Conservation (phyloP, 2,329 filamentous ascomycete genomes). For the Monilinia aucupariae region DNA sequence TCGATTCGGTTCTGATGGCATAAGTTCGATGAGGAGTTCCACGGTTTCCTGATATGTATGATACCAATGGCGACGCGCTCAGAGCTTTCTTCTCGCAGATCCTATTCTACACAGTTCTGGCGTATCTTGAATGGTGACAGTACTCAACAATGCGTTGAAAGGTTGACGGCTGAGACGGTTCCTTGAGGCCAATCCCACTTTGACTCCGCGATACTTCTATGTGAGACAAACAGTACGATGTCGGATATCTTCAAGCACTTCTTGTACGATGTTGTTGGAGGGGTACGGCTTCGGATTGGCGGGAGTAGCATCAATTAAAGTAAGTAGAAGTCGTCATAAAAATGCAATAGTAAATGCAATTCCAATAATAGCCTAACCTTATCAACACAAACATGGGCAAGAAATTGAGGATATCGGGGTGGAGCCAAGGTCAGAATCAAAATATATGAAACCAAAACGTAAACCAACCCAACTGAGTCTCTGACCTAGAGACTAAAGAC, state of each 20-base stretch:
- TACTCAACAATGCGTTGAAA: background rate
- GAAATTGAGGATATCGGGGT: background rate
- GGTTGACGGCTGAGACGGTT: background rate
- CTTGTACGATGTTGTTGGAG: conserved; percentile 12
- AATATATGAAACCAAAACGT: background rate
- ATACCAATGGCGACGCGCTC: background rate
- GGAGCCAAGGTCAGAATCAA: background rate
- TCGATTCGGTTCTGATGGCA: background rate
- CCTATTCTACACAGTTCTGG: background rate
- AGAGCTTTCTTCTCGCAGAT: background rate
- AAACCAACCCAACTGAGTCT: background rate
- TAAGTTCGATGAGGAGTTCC: background rate
- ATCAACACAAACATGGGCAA: background rate
- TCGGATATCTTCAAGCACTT: background rate
- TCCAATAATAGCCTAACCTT: background rate
- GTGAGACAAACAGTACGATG: conserved; percentile 7
- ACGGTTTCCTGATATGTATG: background rate
- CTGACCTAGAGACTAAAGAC: background rate
- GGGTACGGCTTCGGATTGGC: conserved; percentile 10
- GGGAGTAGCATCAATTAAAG: conserved; percentile 8
- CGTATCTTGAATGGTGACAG: background rate
- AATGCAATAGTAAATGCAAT: background rate
- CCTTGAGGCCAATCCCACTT: background rate
- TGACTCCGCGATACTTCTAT: background rate
- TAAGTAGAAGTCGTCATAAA: background rate